Evolutionary conservation across 805 yeast genomes (phyloP).

Genomic region (Saturnispora ahearnii): DNA sequence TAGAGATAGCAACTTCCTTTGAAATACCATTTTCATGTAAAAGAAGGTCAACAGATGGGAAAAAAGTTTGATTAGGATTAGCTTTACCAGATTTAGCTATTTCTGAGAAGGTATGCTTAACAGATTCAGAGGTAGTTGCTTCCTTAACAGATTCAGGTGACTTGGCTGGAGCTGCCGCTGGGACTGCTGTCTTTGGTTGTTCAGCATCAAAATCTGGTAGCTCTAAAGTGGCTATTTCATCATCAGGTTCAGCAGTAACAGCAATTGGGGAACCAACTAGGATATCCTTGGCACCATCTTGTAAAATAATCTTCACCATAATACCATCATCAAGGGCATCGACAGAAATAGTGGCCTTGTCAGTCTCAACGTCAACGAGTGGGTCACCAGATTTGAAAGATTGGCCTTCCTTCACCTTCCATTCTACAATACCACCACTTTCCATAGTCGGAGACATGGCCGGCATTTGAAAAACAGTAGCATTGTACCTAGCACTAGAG

Average conservation of each 20-base stretch:
- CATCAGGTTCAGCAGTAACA: slow-evolving; percentile 77
- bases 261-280: slow-evolving; percentile 91
- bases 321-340: slow-evolving; percentile 91
- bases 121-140: slow-evolving; percentile 11
- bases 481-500: slow-evolving; percentile 25
- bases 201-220: slow-evolving; percentile 40
- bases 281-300: slow-evolving; percentile 70
- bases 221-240: slow-evolving; percentile 59
- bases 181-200: slow-evolving; percentile 14
- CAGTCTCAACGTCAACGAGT: slow-evolving; percentile 74
- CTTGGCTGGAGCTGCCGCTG: slow-evolving; percentile 13
- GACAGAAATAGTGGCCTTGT: slow-evolving; percentile 74
- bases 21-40: slow-evolving; percentile 56
- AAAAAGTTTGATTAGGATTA: slow-evolving; percentile 54
- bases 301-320: slow-evolving; percentile 62
- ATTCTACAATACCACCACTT: slow-evolving; percentile 81
- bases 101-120: neutral
- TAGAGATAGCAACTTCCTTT: slow-evolving; percentile 55
- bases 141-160: neutral
- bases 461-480: slow-evolving; percentile 73
- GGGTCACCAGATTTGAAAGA: slow-evolving; percentile 75
- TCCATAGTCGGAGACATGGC: slow-evolving; percentile 99
- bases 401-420: slow-evolving; percentile 81
- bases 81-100: slow-evolving; percentile 33
- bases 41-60: slow-evolving; percentile 72